Conservation (phyloP, 345 rosid genomes). For the Brassica incana region DNA sequence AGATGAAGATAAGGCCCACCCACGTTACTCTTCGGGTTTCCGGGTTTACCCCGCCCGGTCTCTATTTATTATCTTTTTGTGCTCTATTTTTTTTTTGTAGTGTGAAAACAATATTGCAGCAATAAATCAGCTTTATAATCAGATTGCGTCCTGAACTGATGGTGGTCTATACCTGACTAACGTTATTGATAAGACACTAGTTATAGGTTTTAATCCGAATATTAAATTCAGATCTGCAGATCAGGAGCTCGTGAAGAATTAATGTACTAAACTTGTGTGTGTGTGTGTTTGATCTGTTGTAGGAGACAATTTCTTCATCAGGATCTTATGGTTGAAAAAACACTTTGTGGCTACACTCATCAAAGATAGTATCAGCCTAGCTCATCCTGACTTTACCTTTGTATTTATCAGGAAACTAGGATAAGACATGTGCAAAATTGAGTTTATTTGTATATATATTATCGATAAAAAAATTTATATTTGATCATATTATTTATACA, state of each 20-base stretch:
- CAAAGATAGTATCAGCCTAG: background rate
- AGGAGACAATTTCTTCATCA: background rate
- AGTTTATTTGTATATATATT: no score
- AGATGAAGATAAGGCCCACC: conserved; percentile 39
- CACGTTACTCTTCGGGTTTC: conserved; percentile 20
- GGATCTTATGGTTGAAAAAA: background rate
- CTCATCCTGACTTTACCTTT: background rate
- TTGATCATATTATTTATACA: no score
- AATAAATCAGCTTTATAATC: background rate
- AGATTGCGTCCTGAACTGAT: background rate
- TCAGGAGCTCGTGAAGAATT: background rate
- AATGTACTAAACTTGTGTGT: background rate
- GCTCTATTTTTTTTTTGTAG: background rate
- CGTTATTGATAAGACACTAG: background rate
- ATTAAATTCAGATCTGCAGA: background rate
- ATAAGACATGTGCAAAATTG: no score
- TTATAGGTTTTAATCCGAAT: background rate
- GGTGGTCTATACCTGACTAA: background rate
- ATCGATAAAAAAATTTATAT: no score
- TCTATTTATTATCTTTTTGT: background rate
- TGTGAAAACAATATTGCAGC: background rate
- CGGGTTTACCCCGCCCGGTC: conserved; percentile 6
- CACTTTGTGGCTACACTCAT: background rate
- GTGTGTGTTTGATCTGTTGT: background rate
- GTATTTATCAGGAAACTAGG: background rate